These are phyloP conservation scores for Sporisorium graminicola DNA, from an alignment of 1,284 basidiomycete species.

Conservation along the genomic window DNA sequence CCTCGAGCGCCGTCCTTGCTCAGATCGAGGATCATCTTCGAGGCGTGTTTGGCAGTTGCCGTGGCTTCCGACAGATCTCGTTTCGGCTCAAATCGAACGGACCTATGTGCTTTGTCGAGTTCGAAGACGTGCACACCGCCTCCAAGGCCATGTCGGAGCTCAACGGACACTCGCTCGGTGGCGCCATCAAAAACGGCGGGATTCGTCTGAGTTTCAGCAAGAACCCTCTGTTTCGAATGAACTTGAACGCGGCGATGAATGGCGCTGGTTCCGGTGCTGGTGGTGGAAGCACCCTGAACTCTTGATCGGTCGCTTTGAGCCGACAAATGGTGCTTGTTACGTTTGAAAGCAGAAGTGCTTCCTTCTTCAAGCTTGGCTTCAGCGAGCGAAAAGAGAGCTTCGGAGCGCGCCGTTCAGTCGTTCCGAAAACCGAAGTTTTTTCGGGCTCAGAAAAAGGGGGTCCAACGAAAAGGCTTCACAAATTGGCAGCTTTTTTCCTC, in stretches of 20 bases:
- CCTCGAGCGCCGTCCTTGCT: constrained; percentile 71
- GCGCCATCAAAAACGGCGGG: constrained; percentile 87
- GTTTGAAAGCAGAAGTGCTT: neutral
- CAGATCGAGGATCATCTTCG: constrained; percentile 87
- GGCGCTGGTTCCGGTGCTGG: constrained; percentile 13
- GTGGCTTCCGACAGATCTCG: constrained; percentile 89
- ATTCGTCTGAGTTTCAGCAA: constrained; percentile 86
- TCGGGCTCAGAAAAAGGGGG: constrained; percentile 6
- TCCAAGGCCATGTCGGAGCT: constrained; percentile 87
- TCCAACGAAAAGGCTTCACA: constrained; percentile 5
- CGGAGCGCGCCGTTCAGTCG: constrained; percentile 23
- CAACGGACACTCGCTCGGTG: constrained; percentile 89
- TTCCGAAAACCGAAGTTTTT: constrained; percentile 21
- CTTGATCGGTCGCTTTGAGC: constrained; percentile 18
- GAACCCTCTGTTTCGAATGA: constrained; percentile 61
- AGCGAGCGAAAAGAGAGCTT: constrained; percentile 37
- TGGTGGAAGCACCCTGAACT: constrained; percentile 16
- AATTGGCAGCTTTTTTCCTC: constrained; percentile 2
- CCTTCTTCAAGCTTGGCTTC: constrained; percentile 37
- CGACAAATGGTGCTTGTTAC: constrained; percentile 4
- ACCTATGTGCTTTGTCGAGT: constrained; percentile 93
- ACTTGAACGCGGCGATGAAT: constrained; percentile 36
- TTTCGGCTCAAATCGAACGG: constrained; percentile 96
- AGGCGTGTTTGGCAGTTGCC: constrained; percentile 81
- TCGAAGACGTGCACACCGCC: constrained; percentile 88